phyloP scores from a whole-genome alignment of 495 filamentous ascomycete genomes.

The Staphylotrichum tortipilum region DNA sequence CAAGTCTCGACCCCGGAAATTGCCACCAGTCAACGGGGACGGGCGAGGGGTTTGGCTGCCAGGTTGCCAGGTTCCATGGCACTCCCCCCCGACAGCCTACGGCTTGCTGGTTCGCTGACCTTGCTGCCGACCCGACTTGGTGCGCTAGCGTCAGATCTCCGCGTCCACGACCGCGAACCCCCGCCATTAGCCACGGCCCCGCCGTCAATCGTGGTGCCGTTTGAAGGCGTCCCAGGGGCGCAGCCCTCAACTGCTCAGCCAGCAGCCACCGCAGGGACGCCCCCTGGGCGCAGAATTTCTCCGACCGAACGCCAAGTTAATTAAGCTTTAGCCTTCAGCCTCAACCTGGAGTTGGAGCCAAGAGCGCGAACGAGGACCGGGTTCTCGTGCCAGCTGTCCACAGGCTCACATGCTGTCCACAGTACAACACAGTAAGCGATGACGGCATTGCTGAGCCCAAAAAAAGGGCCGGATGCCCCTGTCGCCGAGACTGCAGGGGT shows the following conservation, averaged over 20 bases:
- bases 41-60: background rate
- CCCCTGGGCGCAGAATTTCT: background rate
- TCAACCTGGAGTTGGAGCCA: background rate
- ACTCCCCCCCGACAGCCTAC: too few relatives aligned
- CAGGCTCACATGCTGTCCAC: too few relatives aligned
- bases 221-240: background rate
- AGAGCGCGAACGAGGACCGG: background rate
- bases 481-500: background rate
- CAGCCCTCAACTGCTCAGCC: constrained; percentile 2
- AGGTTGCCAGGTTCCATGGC: too few relatives aligned
- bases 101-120: too few relatives aligned
- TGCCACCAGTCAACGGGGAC: background rate
- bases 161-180: background rate
- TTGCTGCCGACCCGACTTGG: too few relatives aligned
- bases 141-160: too few relatives aligned
- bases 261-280: background rate
- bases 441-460: background rate
- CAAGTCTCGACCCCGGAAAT: too few relatives aligned
- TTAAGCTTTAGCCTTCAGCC: constrained; percentile 2
- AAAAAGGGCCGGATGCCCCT: background rate
- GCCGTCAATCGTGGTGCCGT: background rate
- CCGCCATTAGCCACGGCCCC: background rate
- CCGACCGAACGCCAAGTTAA: background rate
- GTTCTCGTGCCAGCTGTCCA: too few relatives aligned
- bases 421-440: background rate